Evolutionary conservation across 2,329 filamentous ascomycete genomes (phyloP).

Genomic region (Nemania serpens): DNA sequence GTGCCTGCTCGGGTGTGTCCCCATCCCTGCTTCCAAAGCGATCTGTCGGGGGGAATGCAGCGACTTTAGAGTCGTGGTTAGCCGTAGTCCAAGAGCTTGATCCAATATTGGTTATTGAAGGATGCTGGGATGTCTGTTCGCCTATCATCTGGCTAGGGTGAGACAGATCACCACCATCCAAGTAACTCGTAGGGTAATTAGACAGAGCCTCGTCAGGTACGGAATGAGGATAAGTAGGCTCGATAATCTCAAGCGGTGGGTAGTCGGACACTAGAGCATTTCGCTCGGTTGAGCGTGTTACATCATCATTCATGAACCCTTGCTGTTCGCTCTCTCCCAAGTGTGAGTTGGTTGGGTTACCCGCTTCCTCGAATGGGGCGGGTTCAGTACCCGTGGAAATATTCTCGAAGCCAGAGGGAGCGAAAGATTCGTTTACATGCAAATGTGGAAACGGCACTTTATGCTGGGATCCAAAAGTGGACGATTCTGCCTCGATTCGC

Average conservation of each 20-base stretch:
- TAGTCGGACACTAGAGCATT: slow-evolving; percentile 20
- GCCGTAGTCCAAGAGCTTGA: slow-evolving; percentile 36
- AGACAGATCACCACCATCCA: slow-evolving; percentile 25
- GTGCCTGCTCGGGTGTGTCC: slow-evolving; percentile 34
- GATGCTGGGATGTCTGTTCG: slow-evolving; percentile 11
- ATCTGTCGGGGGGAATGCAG: slow-evolving; percentile 22
- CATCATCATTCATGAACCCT: background rate
- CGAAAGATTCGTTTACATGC: slow-evolving; percentile 7
- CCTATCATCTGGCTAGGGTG: slow-evolving; percentile 16
- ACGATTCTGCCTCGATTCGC: background rate
- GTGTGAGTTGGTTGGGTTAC: background rate
- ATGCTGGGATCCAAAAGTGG: background rate
- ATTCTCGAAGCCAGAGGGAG: background rate
- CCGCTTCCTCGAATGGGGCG: background rate
- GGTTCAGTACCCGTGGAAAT: background rate
- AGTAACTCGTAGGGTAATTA: slow-evolving; percentile 35
- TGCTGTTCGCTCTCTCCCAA: background rate
- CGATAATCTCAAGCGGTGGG: slow-evolving; percentile 29
- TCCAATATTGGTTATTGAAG: slow-evolving; percentile 9
- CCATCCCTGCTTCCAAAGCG: slow-evolving; percentile 31
- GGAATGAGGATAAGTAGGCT: slow-evolving; percentile 18
- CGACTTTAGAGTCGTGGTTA: slow-evolving; percentile 29
- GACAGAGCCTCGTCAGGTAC: slow-evolving; percentile 19
- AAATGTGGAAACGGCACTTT: background rate
- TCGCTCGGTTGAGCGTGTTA: background rate